Evolutionary conservation across 805 yeast species (phyloP).

Genomic region (Hanseniaspora osmophila): DNA sequence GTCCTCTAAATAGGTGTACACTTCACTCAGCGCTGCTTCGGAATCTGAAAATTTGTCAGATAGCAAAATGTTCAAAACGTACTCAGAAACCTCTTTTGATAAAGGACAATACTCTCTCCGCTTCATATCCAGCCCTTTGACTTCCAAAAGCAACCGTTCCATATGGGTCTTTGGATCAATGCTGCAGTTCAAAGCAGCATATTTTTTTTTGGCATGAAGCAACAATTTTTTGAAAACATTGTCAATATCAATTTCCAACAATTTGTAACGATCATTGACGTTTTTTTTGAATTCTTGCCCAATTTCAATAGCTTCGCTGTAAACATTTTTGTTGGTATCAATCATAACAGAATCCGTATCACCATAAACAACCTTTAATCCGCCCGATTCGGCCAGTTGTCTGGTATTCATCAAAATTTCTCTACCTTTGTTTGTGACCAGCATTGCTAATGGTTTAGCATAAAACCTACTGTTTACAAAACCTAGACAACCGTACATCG

Average conservation of each 20-base stretch:
- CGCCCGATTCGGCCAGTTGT: slow-evolving; percentile 76
- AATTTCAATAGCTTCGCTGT: slow-evolving; percentile 59
- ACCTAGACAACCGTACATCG: slow-evolving; percentile 99
- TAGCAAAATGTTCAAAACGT: slow-evolving; percentile 56
- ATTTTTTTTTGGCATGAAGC: slow-evolving; percentile 90
- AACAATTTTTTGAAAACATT: slow-evolving; percentile 76
- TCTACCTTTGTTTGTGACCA: slow-evolving; percentile 89
- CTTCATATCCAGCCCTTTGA: slow-evolving; percentile 91
- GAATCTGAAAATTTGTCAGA: slow-evolving; percentile 47
- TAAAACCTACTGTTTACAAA: slow-evolving; percentile 82
- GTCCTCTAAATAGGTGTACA: slow-evolving; percentile 57
- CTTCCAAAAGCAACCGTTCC: slow-evolving; percentile 42
- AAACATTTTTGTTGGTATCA: slow-evolving; percentile 65
- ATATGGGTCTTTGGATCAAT: slow-evolving; percentile 41
- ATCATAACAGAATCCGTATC: slow-evolving; percentile 99
- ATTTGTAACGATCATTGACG: slow-evolving; percentile 78
- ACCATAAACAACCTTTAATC: slow-evolving; percentile 83
- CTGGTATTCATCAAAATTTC: slow-evolving; percentile 88
- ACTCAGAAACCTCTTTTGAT: slow-evolving; percentile 75
- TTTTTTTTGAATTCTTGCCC: slow-evolving; percentile 74
- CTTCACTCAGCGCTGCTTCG: slow-evolving; percentile 56
- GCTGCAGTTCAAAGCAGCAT: slow-evolving; percentile 73
- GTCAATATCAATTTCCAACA: slow-evolving; percentile 89
- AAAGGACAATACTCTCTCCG: slow-evolving; percentile 93
- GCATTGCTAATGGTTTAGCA: slow-evolving; percentile 90